phyloP scores from a whole-genome alignment of 495 filamentous ascomycete genomes.

The Neurospora discreta region DNA sequence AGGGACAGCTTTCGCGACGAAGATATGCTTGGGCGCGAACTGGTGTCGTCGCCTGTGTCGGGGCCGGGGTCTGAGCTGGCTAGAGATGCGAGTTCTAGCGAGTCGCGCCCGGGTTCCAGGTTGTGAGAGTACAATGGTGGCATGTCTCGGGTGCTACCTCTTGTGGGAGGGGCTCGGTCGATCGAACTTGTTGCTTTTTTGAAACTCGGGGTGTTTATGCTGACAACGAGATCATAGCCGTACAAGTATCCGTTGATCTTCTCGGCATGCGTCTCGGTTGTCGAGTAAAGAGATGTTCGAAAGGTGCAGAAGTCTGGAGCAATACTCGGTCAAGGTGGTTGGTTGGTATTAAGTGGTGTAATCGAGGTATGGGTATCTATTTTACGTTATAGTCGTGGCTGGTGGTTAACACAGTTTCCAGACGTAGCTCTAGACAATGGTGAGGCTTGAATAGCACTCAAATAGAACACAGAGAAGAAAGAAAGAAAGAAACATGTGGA shows the following conservation, averaged over 20 bases:
- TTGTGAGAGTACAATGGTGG: slow-evolving; percentile 36
- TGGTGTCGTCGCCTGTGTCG: slow-evolving; percentile 47
- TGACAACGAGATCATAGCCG: not conserved
- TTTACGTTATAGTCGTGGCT: not conserved
- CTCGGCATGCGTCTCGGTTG: not conserved
- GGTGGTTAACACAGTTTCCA: not conserved
- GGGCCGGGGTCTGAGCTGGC: slow-evolving; percentile 64
- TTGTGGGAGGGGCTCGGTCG: not conserved
- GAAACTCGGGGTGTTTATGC: not conserved
- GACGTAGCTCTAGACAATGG: not conserved
- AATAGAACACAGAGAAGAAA: not conserved
- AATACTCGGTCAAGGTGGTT: not conserved
- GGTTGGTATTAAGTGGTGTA: not conserved
- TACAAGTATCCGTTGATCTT: not conserved
- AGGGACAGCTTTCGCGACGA: slow-evolving; percentile 88
- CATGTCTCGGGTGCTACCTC: slow-evolving; percentile 16
- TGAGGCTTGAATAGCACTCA: not conserved
- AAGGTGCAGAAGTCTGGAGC: not conserved
- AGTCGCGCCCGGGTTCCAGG: slow-evolving; percentile 59
- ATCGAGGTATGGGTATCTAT: not conserved
- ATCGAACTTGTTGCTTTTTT: not conserved
- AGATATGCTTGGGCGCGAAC: slow-evolving; percentile 70
- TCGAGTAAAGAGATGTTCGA: not conserved
- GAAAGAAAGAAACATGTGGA: not conserved
- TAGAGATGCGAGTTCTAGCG: slow-evolving; percentile 89